Percentiles rank a stretch among this genome's conserved stretches.
Conservation (phyloP, 2,329 filamentous ascomycete species). For the Fusarium heterosporum region DNA sequence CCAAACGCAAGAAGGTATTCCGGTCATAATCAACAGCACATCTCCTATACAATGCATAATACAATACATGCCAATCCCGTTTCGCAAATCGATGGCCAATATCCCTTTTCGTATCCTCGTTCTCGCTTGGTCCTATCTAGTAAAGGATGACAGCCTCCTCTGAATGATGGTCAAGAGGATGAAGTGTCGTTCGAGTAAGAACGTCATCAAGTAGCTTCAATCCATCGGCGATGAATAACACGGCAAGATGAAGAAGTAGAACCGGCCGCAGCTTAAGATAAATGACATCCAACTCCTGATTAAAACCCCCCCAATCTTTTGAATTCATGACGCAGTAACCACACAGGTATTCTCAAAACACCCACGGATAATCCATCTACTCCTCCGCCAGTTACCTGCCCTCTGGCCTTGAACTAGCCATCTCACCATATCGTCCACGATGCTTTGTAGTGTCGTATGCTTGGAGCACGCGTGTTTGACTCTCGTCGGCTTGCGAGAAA, state of each 20-base stretch:
- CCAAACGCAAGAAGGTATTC: constrained; percentile 1
- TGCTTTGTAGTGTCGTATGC: constrained; percentile 97
- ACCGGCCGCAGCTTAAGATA: constrained; percentile 32
- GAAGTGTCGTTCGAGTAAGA: constrained; percentile 19
- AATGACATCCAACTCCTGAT: constrained; percentile 45
- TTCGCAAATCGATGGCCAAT: constrained; percentile 29
- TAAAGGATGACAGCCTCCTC: constrained; percentile 17
- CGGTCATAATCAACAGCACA: constrained; percentile 4
- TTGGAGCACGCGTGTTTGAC: constrained; percentile 92
- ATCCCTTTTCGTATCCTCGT: constrained; percentile 21
- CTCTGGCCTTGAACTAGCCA: constrained; percentile 68
- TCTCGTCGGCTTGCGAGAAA: constrained; percentile 97
- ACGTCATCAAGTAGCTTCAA: constrained; percentile 26
- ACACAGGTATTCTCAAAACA: constrained; percentile 32
- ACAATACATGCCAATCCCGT: constrained; percentile 27
- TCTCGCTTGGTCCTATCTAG: constrained; percentile 23
- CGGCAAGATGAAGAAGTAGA: constrained; percentile 27
- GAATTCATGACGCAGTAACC: constrained; percentile 42
- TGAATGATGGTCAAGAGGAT: constrained; percentile 5
- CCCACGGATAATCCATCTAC: constrained; percentile 27
- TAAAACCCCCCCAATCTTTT: constrained; percentile 37
- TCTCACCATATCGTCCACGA: constrained; percentile 93
- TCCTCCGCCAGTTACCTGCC: constrained; percentile 37
- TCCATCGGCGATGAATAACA: constrained; percentile 28
- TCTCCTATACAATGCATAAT: constrained; percentile 27